Conservation (phyloP, 352 stramenopile genomes). For the Aphanomyces cochlioides region DNA sequence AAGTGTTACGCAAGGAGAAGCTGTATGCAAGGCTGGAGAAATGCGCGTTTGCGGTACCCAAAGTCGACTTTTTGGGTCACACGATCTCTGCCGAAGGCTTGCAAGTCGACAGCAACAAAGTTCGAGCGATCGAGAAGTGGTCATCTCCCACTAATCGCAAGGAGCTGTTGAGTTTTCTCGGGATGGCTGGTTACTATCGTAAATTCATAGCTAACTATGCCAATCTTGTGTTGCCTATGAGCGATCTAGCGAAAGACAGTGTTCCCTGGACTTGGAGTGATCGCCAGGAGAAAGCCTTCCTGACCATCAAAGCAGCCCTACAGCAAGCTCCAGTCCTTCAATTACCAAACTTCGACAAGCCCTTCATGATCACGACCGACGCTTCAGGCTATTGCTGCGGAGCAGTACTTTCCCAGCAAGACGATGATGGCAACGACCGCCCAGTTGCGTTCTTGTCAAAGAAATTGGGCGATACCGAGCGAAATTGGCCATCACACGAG, state of each 20-base stretch:
- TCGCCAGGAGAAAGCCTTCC: neutral
- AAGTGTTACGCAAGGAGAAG: constrained; percentile 1
- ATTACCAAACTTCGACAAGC: neutral
- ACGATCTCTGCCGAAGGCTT: constrained; percentile 23
- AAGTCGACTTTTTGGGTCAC: constrained; percentile 31
- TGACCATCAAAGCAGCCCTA: neutral
- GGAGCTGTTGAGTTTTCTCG: constrained; percentile 33
- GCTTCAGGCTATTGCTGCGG: constrained; percentile 32
- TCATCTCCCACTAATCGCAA: constrained; percentile 19
- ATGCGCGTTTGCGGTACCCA: constrained; percentile 25
- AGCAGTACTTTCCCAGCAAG: constrained; percentile 17
- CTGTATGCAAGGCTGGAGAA: constrained; percentile 19
- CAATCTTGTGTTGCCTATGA: constrained; percentile 29
- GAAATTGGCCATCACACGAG: constrained; percentile 30
- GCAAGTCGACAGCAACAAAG: constrained; percentile 25
- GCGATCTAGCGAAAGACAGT: constrained; percentile 27
- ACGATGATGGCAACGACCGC: constrained; percentile 25
- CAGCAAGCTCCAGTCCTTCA: constrained; percentile 12
- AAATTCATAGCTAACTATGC: constrained; percentile 32
- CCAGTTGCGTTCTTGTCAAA: constrained; percentile 38
- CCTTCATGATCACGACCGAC: constrained; percentile 34
- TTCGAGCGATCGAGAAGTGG: constrained; percentile 25
- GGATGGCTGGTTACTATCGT: constrained; percentile 33
- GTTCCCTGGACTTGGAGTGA: constrained; percentile 28
- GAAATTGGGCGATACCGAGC: constrained; percentile 27